Base-by-base conservation (phyloP, 192 early-diverging fungal genomes). In the Funneliformis mosseae region DNA sequence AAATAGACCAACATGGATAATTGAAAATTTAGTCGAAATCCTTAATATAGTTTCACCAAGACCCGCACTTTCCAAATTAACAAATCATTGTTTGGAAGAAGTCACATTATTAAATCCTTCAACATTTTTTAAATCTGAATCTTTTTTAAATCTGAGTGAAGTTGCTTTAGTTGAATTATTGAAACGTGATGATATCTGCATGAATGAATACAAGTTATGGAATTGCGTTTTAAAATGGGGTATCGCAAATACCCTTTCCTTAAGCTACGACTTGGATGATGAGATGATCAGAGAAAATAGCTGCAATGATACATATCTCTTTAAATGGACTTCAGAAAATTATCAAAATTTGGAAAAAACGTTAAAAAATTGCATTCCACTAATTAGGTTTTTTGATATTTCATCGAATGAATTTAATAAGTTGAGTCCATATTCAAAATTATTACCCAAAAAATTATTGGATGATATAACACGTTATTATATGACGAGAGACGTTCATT, bases 181-280 rank as follows among this genome's bases (percentile, higher is more conserved):
- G 42, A 16, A 77, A 64, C 76, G 76, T 27, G 62, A 64, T 25
- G 76, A 77, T 64, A 18, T 77, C 64, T 41, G 38, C 14, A 63
- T 77, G 8, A 18, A 42, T 25, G 76, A 77, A 64, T 5, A 16
- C 16, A 18, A 63, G 23, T 16, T 77, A 23, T 77, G 76, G 76
- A n/a, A 77, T 8, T 46, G 33, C 10, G 42, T 63, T 42, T 12
- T 77, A 21, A 39, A 50, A 25, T 77, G 76, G 76, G 60, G 76
- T 41, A 63, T 77, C 3, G 27, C 8, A 39, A 61, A 77, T 21
- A 77, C 76, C 5, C 41, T n/a, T 23, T 23, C 12, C 39, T 41
- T 77, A 5, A 75, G 12, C 42, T 33, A 28, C 11, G 8, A 27
- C 33, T 16, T 33, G 9, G 27, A 28, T 8, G 8, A 42, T 71